These are phyloP conservation scores for Wickerhamiella alocasiicola DNA, from an alignment of 805 yeast genomes.

Conservation along the genomic window DNA sequence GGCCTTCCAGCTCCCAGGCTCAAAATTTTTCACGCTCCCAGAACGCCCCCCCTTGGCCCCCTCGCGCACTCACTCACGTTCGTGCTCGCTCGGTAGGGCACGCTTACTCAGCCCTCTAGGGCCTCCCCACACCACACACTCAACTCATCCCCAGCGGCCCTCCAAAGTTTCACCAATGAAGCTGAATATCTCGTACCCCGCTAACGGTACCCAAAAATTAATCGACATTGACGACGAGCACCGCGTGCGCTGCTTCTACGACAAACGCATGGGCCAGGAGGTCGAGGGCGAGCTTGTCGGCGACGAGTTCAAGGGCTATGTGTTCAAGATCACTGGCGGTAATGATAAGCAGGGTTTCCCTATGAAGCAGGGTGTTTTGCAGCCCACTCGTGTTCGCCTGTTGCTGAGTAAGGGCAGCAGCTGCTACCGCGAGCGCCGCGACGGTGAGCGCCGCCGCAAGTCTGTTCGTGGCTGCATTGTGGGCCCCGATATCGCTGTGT, in stretches of 20 bases:
- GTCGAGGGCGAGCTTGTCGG: conserved; percentile 97
- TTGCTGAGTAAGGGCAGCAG: conserved; percentile 88
- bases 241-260: conserved; percentile 96
- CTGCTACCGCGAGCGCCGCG: conserved; percentile 99
- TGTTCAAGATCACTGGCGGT: conserved; percentile 98
- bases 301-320: conserved; percentile 99
- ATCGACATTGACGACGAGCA: conserved; percentile 98
- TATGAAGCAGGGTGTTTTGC: conserved; percentile 99
- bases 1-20: no score
- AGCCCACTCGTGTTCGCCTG: conserved; percentile 98
- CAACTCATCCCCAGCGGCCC: conserved; percentile 1
- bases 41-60: no score
- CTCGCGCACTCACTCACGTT: no score
- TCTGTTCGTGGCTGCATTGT: conserved; percentile 99
- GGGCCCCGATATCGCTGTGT: conserved; percentile 90
- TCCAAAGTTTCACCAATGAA: conserved; percentile 25
- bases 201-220: conserved; percentile 99
- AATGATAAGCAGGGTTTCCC: conserved; percentile 99
- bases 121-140: conserved; percentile 6
- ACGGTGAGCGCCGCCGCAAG: conserved; percentile 99
- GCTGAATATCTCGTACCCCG: conserved; percentile 99
- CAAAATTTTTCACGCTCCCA: no score
- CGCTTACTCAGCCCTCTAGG: conserved; percentile 1
- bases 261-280: conserved; percentile 99
- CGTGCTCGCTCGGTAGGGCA: no score